Percentiles rank a stretch among this genome's conserved stretches.
These are phyloP conservation scores for Hypoxylon sp. DNA, from an alignment of 2,329 filamentous ascomycete genomes.

Conservation along the genomic window DNA sequence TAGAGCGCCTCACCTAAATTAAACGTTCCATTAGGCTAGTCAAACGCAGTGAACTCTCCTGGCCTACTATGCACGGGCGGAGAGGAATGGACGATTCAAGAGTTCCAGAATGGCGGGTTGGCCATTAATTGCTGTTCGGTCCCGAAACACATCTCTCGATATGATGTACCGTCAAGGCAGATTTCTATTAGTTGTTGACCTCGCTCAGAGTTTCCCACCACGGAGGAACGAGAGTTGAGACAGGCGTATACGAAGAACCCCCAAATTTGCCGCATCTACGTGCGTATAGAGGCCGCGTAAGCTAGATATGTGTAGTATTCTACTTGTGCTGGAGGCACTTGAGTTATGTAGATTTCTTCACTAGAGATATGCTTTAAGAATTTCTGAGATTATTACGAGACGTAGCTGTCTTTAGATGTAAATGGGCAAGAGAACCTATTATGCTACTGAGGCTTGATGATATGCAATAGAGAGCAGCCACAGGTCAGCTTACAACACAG, in stretches of 20 bases:
- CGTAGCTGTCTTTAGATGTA: background rate
- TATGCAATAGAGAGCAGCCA: background rate
- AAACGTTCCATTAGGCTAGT: background rate
- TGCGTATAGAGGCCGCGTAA: background rate
- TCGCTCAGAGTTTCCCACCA: background rate
- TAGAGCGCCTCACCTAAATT: constrained; percentile 2
- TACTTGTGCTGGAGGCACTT: background rate
- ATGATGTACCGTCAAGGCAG: background rate
- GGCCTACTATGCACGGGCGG: background rate
- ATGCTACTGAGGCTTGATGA: background rate
- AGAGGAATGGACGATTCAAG: background rate
- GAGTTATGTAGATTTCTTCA: background rate
- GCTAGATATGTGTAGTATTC: background rate
- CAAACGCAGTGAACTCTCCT: background rate
- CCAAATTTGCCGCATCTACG: background rate
- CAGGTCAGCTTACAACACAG: background rate
- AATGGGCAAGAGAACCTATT: background rate
- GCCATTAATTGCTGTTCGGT: background rate
- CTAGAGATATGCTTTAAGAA: background rate
- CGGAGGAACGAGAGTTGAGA: background rate
- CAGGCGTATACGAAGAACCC: background rate
- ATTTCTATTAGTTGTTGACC: background rate
- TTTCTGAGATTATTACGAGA: background rate
- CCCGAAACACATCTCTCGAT: background rate
- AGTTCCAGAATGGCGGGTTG: background rate